Base-by-base conservation (phyloP, 2,329 filamentous ascomycete species). In the Rasamsonia emersonii region DNA sequence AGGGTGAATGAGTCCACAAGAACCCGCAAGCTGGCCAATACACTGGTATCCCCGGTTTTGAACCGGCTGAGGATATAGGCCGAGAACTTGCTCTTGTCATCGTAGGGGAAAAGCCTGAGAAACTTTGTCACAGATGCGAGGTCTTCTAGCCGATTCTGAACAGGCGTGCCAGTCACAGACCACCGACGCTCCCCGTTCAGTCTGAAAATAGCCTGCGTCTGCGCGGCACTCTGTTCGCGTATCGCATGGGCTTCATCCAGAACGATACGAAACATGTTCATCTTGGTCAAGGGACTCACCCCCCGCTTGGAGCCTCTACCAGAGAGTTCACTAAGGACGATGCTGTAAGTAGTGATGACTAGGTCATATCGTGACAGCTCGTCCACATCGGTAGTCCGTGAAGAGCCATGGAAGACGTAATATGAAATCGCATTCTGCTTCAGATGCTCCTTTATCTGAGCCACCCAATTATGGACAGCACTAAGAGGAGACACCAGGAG, bases 101-200 rank as follows among this genome's bases (percentile, higher is more conserved):
- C 78, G 49, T 96, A 96, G 0, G 89, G 89, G 46, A 78, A 77
- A 9, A 96, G 67, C 9, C 82, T 77, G 24, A 96, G 65, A 50
- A 96, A 96, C 18, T 80, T 83, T 37, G 94, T 77, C 3, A 96
- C 67, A 1, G 89, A 83, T 9, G 85, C 83, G 14, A 96, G 70
- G 54, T 98, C 91, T 43, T 93, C 86, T 2, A 96, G 70, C 3
- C 84, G 79, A 51, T 98, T 98, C 58, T 96, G 89, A 6, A 96
- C 84, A 0, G 88, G 91, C 0, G 91, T 96, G 33, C 89, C 91
- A 0, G 91, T 96, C n/a, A 96, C 85, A 3, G 88, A 89, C 91
- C 91, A 98, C 19, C 88, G 79, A 18, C 88, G 77, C 50, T 83
- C 74, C 2, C 86, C 84, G 38, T 82, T 72, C 3, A 96, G 67